Base-by-base conservation (phyloP, 257 asterid species). In the Eucommia ulmoides region DNA sequence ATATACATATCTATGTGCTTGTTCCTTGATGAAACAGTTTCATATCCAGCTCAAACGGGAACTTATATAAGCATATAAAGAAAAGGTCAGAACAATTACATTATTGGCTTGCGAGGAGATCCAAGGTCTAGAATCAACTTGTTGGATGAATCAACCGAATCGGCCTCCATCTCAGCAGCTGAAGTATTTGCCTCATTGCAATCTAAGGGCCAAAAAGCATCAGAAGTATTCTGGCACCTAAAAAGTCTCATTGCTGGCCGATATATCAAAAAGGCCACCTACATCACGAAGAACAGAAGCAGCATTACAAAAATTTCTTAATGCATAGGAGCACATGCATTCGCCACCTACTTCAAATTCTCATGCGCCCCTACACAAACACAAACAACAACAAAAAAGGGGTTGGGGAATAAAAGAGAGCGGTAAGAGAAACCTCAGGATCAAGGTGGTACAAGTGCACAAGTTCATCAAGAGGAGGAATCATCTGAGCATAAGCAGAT, bases 191-290 rank as follows among this genome's bases (percentile, higher is more conserved):
- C 63, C 68, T 73, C 87, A 54, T 64, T 77, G 57, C 74, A 72
- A 59, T 86, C 81, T 63, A 74, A 72, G 35, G 99, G 99, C 99
- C 99, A 91, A 75, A 65, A 75, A 56, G 72, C 60, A 63, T 75
- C 74, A 52, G 82, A 67, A 65, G 44, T 60, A 44, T 63, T 74
- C 59, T 71, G 88, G 76, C 78, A 71, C 74, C 65, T 71, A 69
- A 91, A 91, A 64, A 91, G 96, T 72, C 95, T 86, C 96, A 91
- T 86, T 35, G 83, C 96, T 21, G 99, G 99, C 56, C 99, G 93
- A 75, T 86, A 91, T 33, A 91, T 77, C 56, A 91, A 61, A 65
- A 91, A 91, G 53, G 94, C 96, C 62, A 86, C 96, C 99, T 91
- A 77, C 50, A 73, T n/a, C n/a, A n/a, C n/a, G n/a, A n/a, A n/a